These are phyloP conservation scores for Adansonia madagascariensis DNA, from an alignment of 441 rosid genomes.

Conservation along the genomic window DNA sequence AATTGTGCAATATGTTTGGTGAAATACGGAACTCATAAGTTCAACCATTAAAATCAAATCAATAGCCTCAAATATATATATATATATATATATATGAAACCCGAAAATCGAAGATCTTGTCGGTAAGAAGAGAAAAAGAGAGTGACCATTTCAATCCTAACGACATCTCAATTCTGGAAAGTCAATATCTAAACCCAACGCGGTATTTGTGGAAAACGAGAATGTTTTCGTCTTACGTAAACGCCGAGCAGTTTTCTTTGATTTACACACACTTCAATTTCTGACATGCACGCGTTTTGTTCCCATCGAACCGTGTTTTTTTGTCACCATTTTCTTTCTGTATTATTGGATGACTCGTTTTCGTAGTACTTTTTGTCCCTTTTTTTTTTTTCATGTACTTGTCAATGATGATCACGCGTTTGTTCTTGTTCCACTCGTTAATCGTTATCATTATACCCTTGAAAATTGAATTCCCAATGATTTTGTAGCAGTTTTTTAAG, in stretches of 20 bases:
- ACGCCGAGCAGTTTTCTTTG: background rate
- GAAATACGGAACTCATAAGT: too few relatives aligned
- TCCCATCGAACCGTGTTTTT: background rate
- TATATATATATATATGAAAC: too few relatives aligned
- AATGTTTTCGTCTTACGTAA: background rate
- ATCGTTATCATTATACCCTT: background rate
- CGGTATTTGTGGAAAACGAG: background rate
- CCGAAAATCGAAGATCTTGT: too few relatives aligned
- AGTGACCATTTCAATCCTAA: background rate
- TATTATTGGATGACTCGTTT: background rate
- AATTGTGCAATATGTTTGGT: too few relatives aligned
- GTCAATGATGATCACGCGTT: conserved; percentile 11
- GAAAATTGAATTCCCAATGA: background rate
- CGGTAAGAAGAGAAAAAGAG: background rate
- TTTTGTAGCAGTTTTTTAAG: background rate
- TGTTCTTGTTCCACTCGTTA: background rate
- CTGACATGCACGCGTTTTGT: conserved; percentile 18
- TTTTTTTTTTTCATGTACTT: conserved; percentile 24
- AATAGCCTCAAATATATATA: too few relatives aligned
- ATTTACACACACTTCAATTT: background rate
- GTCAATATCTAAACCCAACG: background rate
- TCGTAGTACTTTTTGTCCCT: background rate
- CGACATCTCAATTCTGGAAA: background rate
- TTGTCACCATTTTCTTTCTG: background rate
- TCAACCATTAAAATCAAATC: too few relatives aligned